phyloP scores from a whole-genome alignment of 129 eudicot species.

The Kitagawia praeruptora region DNA sequence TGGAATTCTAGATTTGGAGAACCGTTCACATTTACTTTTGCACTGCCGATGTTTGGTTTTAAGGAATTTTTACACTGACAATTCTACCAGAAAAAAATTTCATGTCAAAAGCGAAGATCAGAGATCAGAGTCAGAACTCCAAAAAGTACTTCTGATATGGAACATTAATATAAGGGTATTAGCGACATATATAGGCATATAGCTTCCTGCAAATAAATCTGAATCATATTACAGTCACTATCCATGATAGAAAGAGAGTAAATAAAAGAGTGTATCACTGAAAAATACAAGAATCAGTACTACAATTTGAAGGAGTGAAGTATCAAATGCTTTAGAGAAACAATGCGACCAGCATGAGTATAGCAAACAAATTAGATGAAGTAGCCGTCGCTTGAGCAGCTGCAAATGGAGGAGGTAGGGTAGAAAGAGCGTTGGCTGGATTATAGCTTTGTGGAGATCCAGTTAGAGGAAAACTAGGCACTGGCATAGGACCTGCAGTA shows the following conservation, averaged over 20 bases:
- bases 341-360: conserved; percentile 26
- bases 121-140: background rate
- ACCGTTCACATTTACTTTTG: too few relatives aligned
- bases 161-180: background rate
- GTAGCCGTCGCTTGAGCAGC: conserved; percentile 28
- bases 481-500: background rate
- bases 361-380: conserved; percentile 19
- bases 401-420: conserved; percentile 36
- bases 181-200: background rate
- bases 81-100: too few relatives aligned
- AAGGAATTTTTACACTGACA: too few relatives aligned
- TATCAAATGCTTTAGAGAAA: conserved; percentile 16
- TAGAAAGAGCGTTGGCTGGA: conserved; percentile 12
- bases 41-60: too few relatives aligned
- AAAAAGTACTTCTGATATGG: background rate
- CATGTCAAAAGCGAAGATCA: background rate
- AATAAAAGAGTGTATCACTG: background rate
- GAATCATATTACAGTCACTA: background rate
- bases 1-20: too few relatives aligned
- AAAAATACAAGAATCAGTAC: background rate
- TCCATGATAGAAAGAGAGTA: background rate
- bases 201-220: background rate
- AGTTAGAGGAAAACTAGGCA: background rate
- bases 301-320: background rate
- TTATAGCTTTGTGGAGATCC: conserved; percentile 31